These are phyloP conservation scores for Zygosaccharomyces bailii DNA, from an alignment of 805 yeast species.

Conservation along the genomic window DNA sequence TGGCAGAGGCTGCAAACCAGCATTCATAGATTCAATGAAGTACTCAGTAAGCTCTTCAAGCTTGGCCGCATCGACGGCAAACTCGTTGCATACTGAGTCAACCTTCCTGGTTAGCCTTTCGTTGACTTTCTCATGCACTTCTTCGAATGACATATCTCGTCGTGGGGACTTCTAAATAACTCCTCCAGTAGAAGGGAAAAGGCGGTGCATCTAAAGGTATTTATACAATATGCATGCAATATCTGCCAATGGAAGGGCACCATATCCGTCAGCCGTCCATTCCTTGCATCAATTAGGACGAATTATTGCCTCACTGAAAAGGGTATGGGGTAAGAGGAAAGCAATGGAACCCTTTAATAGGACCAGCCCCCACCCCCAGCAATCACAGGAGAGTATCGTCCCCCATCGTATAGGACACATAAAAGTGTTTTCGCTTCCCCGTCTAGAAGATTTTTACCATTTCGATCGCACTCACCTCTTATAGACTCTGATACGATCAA, in stretches of 20 bases:
- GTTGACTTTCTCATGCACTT: constrained; percentile 28
- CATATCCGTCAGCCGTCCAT: not conserved
- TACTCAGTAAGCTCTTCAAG: constrained; percentile 40
- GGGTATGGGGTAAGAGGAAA: not conserved
- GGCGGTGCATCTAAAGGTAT: not conserved
- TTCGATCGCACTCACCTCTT: not conserved
- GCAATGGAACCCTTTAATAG: not conserved
- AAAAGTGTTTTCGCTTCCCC: not conserved
- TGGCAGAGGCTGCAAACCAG: constrained; percentile 44
- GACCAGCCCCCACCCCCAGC: not conserved
- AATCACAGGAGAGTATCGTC: not conserved
- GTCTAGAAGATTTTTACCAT: not conserved
- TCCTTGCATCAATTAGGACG: not conserved
- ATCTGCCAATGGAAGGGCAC: not conserved
- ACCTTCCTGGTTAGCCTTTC: constrained; percentile 24
- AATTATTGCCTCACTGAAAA: not conserved
- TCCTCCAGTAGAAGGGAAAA: not conserved
- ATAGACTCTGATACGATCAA: not conserved
- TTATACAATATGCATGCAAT: not conserved
- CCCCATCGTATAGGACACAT: not conserved
- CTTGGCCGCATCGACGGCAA: constrained; percentile 25
- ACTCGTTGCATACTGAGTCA: constrained; percentile 28
- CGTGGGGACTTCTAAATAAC: not conserved
- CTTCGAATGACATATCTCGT: constrained; percentile 31
- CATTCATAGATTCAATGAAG: constrained; percentile 59